Percentiles rank a stretch among this genome's conserved stretches.
phyloP scores from a whole-genome alignment of 768 basidiomycete species.

The Naganishia onofrii region DNA sequence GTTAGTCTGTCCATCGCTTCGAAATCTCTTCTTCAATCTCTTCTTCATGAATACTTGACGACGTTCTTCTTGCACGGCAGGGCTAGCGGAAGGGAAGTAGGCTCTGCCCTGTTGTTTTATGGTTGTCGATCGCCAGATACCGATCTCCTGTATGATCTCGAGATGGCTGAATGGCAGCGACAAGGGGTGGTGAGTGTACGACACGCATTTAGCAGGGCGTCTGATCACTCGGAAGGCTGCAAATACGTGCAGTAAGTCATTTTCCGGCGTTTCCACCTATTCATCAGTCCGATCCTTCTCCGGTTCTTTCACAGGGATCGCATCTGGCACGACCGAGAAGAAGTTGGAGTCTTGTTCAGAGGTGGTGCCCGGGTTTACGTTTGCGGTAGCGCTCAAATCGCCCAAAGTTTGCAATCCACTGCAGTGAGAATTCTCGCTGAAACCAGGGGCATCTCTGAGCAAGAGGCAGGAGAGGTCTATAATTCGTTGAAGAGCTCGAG shows the following conservation, averaged over 20 bases:
- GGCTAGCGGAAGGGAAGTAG: conserved; percentile 55
- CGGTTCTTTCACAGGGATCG: conserved; percentile 51
- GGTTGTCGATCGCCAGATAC: conserved; percentile 56
- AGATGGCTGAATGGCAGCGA: conserved; percentile 56
- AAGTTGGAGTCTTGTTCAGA: conserved; percentile 50
- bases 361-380: conserved; percentile 55
- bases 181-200: conserved; percentile 56
- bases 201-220: conserved; percentile 54
- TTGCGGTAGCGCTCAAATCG: conserved; percentile 55
- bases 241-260: conserved; percentile 54
- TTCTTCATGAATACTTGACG: too few species aligned
- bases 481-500: conserved; percentile 53
- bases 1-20: too few species aligned
- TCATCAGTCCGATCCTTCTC: too few species aligned
- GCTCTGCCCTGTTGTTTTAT: conserved; percentile 56
- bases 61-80: too few species aligned
- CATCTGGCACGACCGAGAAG: conserved; percentile 55
- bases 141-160: conserved; percentile 57
- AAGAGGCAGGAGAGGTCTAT: conserved; percentile 50
- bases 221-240: conserved; percentile 50
- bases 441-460: conserved; percentile 34
- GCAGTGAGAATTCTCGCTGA: conserved; percentile 53
- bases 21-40: neutral
- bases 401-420: conserved; percentile 54
- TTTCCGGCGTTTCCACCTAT: too few species aligned